Conservation (phyloP, 495 filamentous ascomycete species). For the Penicillium odoratum region DNA sequence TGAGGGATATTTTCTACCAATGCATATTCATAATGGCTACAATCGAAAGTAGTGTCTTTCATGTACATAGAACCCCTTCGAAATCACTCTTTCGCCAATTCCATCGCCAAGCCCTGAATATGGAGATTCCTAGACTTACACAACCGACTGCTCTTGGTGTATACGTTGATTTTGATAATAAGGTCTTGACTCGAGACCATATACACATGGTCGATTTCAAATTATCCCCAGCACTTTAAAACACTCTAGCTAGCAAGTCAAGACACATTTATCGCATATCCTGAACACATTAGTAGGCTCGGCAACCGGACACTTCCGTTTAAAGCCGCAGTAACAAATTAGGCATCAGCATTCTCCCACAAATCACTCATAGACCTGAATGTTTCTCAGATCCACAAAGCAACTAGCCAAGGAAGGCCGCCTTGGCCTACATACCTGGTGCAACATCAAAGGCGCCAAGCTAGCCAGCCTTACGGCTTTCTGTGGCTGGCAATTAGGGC, state of each 20-base stretch:
- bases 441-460: constrained; percentile 18
- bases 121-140: no score
- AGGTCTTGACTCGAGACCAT: no score
- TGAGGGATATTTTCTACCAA: constrained; percentile 7
- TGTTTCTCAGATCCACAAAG: background rate
- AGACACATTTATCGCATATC: no score
- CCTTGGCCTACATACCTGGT: constrained; percentile 22
- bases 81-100: background rate
- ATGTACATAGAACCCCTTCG: background rate
- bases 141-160: no score
- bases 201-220: no score
- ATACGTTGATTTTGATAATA: no score
- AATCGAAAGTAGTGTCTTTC: background rate
- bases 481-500: constrained; percentile 22
- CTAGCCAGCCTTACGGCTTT: background rate
- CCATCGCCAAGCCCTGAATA: constrained; percentile 3
- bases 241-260: no score
- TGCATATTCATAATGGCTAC: constrained; percentile 13
- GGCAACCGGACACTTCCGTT: background rate
- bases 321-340: background rate
- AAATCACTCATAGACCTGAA: constrained; percentile 2
- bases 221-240: no score
- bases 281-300: background rate
- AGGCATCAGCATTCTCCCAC: constrained; percentile 23
- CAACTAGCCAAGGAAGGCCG: background rate